Evolutionary conservation across 345 rosid species (phyloP).

Genomic region (Euphorbia tirucalli): DNA sequence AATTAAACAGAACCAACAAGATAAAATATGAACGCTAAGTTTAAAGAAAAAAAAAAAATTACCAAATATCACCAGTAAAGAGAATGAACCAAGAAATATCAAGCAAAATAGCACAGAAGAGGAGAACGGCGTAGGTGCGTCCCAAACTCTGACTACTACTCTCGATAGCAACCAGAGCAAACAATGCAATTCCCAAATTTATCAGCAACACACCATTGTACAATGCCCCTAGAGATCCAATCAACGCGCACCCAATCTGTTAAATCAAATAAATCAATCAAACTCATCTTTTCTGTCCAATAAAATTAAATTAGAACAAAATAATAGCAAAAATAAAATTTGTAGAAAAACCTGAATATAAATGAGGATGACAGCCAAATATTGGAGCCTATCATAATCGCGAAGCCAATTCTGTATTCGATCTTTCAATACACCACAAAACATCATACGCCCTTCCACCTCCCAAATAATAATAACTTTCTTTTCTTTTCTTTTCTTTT

Average conservation of each 20-base stretch:
- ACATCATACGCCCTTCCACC: slow-evolving; percentile 15
- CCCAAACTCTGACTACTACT: slow-evolving; percentile 79
- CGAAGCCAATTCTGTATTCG: slow-evolving; percentile 54
- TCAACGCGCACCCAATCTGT: slow-evolving; percentile 75
- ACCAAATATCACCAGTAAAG: slow-evolving; percentile 46
- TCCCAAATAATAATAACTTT: neutral
- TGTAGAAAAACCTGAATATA: slow-evolving; percentile 60
- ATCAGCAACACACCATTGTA: slow-evolving; percentile 77
- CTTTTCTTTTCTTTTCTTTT: neutral
- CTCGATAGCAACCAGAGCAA: slow-evolving; percentile 84
- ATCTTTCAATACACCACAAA: slow-evolving; percentile 42
- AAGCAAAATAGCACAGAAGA: slow-evolving; percentile 40
- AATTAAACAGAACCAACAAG: neutral
- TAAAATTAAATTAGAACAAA: neutral
- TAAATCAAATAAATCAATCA: neutral
- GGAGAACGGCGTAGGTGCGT: slow-evolving; percentile 78
- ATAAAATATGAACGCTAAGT: neutral
- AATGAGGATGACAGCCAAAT: slow-evolving; percentile 63
- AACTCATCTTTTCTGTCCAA: slow-evolving; percentile 11
- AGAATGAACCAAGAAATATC: slow-evolving; percentile 34
- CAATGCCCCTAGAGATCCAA: slow-evolving; percentile 84
- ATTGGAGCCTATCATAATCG: slow-evolving; percentile 71
- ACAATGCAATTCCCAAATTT: slow-evolving; percentile 69
- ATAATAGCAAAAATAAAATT: neutral
- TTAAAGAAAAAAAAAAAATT: neutral